Evolutionary conservation across 495 filamentous ascomycete genomes (phyloP), one percentile per base, ranked within the genome.

Genomic region (Annulohypoxylon stygium): DNA sequence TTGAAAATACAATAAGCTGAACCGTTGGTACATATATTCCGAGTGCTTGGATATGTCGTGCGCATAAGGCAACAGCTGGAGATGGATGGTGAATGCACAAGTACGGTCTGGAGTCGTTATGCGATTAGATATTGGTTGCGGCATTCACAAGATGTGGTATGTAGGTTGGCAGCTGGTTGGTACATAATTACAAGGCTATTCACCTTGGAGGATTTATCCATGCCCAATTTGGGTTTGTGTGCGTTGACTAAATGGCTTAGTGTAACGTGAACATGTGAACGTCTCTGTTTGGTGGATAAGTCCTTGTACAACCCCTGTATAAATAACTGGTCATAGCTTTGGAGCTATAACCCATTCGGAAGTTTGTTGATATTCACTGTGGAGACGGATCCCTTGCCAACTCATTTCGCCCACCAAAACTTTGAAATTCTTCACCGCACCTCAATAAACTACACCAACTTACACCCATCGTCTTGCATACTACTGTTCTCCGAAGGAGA

Each of bases 281-380:
- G 53, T 41, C 41, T 12, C 16, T n/a, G 47, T 20, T 11, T 6
- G 4, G 26, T 26, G 26, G 26, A 34, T 18, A 36, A 57, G 18
- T 30, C 33, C 45, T 18, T 67, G 55, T 23, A 12, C 11, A 47
- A 64, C 60, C 67, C 67, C 61, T 71, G 60, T 59, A 43, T 34
- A 43, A 59, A 63, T 65, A n/a, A 25, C 23, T 65, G 48, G 65
- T 39, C 66, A 50, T 62, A 69, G 66, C 66, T 74, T 25, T 50
- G 10, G 10, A 16, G 14, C 72, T 70, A 75, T 67, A 59, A 64
- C 72, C 26, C 14, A 63, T 75, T 67, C 41, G 67, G 72, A 70
- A 75, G 72, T 75, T 75, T 75, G 72, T 75, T 75, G 72, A 75
- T 43, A 67, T 75, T 57, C 72, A 48, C 39, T 60, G 63, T 70